Evolutionary conservation across 163 green algal genomes (phyloP).

Genomic region (Scenedesmus sp.): DNA sequence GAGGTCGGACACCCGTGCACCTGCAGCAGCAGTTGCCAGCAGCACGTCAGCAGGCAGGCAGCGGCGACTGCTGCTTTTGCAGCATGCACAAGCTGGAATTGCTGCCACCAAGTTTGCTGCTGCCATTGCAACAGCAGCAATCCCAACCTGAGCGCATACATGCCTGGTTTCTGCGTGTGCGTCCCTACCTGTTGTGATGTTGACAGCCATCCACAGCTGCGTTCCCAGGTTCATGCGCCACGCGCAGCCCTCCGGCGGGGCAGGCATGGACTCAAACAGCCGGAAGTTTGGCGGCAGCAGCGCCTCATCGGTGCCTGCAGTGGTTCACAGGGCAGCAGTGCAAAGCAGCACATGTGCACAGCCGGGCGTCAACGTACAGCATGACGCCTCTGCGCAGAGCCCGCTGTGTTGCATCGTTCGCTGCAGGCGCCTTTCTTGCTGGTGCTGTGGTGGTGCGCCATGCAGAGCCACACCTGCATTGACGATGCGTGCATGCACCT

Average conservation of each 20-base stretch:
- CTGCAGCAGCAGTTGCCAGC: not conserved
- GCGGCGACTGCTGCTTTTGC: too few relatives aligned
- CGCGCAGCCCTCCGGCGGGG: not conserved
- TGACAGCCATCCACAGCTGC: conserved; percentile 1
- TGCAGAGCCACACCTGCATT: not conserved
- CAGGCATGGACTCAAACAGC: conserved; percentile 14
- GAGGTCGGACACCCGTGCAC: not conserved
- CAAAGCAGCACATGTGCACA: not conserved
- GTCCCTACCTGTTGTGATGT: not conserved
- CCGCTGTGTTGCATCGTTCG: not conserved
- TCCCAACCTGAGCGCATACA: not conserved
- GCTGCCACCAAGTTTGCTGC: not conserved
- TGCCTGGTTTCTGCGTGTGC: not conserved
- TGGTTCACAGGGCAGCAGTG: not conserved
- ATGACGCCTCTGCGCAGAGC: too few relatives aligned
- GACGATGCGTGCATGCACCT: conserved; percentile 46
- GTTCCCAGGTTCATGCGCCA: conserved; percentile 16
- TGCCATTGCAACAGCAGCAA: not conserved
- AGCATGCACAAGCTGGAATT: not conserved
- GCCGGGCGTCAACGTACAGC: too few relatives aligned
- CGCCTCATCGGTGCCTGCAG: not conserved
- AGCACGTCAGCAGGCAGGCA: not conserved
- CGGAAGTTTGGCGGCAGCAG: conserved; percentile 28
- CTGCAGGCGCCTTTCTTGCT: too few relatives aligned
- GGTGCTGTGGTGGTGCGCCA: not conserved